Evolutionary conservation across 2,329 filamentous ascomycete genomes (phyloP), one percentile per base, ranked within the genome.

Genomic region (Penicillium concentricum): DNA sequence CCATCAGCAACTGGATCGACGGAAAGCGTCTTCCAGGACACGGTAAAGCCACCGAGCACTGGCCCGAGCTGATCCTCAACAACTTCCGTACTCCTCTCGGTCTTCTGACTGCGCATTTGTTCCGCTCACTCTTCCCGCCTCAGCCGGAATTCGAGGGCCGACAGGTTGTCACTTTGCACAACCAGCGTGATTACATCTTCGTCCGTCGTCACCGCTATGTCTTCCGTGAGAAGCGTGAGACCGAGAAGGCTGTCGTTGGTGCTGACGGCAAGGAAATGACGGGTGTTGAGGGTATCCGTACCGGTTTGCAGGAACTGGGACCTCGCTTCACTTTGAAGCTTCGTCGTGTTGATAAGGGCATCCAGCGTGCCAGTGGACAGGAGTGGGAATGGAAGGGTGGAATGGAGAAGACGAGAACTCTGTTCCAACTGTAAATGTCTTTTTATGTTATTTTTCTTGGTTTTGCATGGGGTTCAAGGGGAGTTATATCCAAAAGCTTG

Each of bases 311-410:
- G 75, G 94, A 97, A 76, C 77, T 97, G 24, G 93, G 93, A 0
- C 92, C 91, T 8, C 81, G 87, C 67, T 82, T 94, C 78, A 93
- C 90, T 2, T 76, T 97, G 62, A 97, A 97, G 80, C 77, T 99
- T 68, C 85, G 92, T 65, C 86, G 94, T 68, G 87, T 97, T 42
- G 93, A 97, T 72, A 92, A 92, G 76, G 93, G 92, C 0, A 89
- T 99, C 63, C 90, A 80, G 80, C 86, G 74, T 79, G 88, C 75
- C 45, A 87, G 85, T 74, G 91, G 91, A 37, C 84, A 91, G 65
- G 90, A 96, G 71, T 97, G 94, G 93, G 86, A 97, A 73, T 99
- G 94, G 94, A 95, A 96, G 78, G 89, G 90, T 12, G 87, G 87
- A 72, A 95, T 94, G 88, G 94, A 99, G 79, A 97, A 97, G 81